Evolutionary conservation across 2,329 filamentous ascomycete species (phyloP).

Genomic region (Byssochlamys sp.): DNA sequence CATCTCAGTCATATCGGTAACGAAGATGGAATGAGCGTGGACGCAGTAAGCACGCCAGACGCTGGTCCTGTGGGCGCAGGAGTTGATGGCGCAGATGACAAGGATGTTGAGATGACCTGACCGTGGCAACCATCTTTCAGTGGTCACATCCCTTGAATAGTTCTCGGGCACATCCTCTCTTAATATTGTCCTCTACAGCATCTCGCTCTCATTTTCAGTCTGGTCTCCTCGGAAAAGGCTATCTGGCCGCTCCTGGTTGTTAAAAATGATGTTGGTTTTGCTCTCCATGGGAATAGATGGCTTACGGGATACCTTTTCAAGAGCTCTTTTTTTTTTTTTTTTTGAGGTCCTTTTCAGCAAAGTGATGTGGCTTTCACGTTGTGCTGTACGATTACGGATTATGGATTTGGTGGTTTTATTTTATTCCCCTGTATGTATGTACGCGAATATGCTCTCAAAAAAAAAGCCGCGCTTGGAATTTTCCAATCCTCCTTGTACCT

Average conservation of each 20-base stretch:
- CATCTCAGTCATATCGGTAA: constrained; percentile 11
- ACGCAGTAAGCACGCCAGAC: constrained; percentile 14
- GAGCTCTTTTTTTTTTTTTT: not conserved
- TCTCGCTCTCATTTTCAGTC: not conserved
- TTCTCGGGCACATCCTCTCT: not conserved
- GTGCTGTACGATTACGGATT: not conserved
- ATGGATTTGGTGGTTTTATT: not conserved
- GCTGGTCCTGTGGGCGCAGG: constrained; percentile 8
- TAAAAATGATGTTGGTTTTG: not conserved
- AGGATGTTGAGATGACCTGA: constrained; percentile 12
- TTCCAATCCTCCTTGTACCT: not conserved
- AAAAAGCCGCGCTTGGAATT: not conserved
- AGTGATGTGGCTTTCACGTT: not conserved
- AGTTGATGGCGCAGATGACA: constrained; percentile 12
- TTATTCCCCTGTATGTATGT: not conserved
- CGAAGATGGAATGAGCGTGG: constrained; percentile 18
- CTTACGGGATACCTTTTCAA: not conserved
- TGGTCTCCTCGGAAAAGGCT: not conserved
- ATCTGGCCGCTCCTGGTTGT: not conserved
- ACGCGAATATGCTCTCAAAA: not conserved
- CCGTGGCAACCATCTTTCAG: not conserved
- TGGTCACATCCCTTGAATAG: too few species aligned
- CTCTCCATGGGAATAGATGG: not conserved
- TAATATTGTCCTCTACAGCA: not conserved
- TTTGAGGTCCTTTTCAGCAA: not conserved